Evolutionary conservation across 495 filamentous ascomycete species (phyloP), one percentile per base, ranked within the genome.

Genomic region (Amphirosellinia nigrospora): DNA sequence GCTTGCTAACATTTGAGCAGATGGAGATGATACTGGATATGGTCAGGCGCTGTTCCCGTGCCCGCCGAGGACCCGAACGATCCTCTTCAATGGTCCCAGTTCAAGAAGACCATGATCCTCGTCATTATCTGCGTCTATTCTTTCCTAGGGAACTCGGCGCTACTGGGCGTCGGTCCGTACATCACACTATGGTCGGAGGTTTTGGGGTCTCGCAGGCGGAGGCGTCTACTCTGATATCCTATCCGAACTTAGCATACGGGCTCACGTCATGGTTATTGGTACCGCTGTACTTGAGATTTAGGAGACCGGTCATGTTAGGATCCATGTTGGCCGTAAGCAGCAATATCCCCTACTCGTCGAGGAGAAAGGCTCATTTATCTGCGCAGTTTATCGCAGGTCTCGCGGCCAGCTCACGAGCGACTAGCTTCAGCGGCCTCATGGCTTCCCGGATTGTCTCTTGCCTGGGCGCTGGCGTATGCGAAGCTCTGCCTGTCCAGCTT

Each of bases 11-110:
- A 23, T 30, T 52, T 61, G 38, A 59, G 0, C 50, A 83, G 89
- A 89, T 78, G 89, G 88, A 62, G 88, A 91, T 69, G 88, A 89
- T 68, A 87, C 85, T 1, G 86, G 79, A 0, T 89, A 88, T 55
- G 89, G 88, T 64, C 87, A 89, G 70, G 89, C 88, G 0, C 77
- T 90, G 19, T 91, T 67, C 89, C 88, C 1, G 88, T 90, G 0
- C 88, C 89, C 7, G 84, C 87, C 0, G 86, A 88, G 60, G 88
- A 89, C 70, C 89, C 88, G 0, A 91, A 91, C 68, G 88, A 91
- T 74, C 89, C 89, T 13, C 80, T 89, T 5, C 66, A 86, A 80
- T 91, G 88, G 89, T 80, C 86, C 0, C 79, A 74, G 26, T 84
- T 82, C 75, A 88, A 88, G 75, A 90, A 91, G 72, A 86, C 78